Percentiles rank a stretch among this genome's conserved stretches.
These are phyloP conservation scores for Punctularia strigosozonata DNA, from an alignment of 768 basidiomycete species.

Conservation along the genomic window DNA sequence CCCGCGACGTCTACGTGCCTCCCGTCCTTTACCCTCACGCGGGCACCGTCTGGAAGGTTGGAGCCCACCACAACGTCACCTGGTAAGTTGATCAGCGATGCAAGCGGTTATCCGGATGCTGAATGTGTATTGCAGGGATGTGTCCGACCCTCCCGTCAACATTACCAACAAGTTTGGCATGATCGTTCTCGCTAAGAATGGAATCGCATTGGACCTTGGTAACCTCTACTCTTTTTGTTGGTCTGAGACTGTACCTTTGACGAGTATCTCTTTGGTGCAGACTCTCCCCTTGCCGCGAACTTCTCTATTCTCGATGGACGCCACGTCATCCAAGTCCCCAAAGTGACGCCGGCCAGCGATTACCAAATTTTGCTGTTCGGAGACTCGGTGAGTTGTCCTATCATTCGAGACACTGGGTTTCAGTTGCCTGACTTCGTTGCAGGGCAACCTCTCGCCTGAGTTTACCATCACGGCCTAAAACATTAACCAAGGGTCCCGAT, in stretches of 20 bases:
- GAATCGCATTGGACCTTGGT: neutral
- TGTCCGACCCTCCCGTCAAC: neutral
- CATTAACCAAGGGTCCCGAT: too few species aligned
- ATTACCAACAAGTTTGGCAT: neutral
- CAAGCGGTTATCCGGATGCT: too few species aligned
- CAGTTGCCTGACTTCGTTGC: too few species aligned
- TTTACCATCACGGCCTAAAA: too few species aligned
- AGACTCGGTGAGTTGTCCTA: too few species aligned
- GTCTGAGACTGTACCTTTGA: neutral
- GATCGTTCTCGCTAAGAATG: neutral
- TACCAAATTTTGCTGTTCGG: too few species aligned
- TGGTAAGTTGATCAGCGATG: constrained; percentile 21
- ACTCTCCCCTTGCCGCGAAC: neutral
- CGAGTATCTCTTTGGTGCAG: neutral
- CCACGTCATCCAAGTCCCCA: neutral
- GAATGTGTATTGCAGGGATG: neutral
- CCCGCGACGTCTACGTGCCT: constrained; percentile 17
- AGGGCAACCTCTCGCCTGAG: too few species aligned
- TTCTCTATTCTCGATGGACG: neutral
- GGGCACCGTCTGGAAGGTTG: constrained; percentile 14
- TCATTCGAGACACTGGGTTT: too few species aligned
- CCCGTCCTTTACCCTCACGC: constrained; percentile 12
- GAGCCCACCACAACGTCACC: constrained; percentile 12
- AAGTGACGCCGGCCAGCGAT: too few species aligned
- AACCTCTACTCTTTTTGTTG: neutral